Conservation (phyloP, 768 basidiomycete genomes). For the Mycena rebaudengoi region DNA sequence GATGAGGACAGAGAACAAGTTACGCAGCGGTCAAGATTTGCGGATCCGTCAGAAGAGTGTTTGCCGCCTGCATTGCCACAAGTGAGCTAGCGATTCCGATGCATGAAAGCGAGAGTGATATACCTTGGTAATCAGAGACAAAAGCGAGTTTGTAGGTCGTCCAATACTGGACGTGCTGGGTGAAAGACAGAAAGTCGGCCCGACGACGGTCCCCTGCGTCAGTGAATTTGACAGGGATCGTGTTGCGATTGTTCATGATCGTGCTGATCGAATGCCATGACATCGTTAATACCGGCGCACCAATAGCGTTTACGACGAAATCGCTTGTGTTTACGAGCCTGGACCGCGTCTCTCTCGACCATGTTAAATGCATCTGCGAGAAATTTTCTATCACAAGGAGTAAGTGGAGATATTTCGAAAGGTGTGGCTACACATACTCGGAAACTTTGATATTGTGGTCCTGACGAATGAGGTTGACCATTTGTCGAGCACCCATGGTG, state of each 20-base stretch:
- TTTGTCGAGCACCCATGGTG: conserved; percentile 4
- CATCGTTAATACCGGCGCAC: conserved; percentile 52
- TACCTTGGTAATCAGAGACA: conserved; percentile 13
- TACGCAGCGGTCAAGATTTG: conserved; percentile 1
- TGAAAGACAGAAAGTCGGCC: background rate
- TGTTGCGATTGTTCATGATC: conserved; percentile 31
- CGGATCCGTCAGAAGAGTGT: background rate
- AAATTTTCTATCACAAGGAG: background rate
- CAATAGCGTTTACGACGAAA: conserved; percentile 43
- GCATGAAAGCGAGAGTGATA: background rate
- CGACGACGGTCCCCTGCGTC: background rate
- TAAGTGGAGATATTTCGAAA: background rate
- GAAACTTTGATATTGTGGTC: conserved; percentile 20
- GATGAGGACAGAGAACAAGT: background rate
- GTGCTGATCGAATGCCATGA: conserved; percentile 51
- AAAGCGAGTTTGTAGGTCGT: background rate
- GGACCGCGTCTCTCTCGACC: conserved; percentile 33
- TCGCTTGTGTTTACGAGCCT: conserved; percentile 13
- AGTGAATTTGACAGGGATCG: background rate
- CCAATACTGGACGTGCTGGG: conserved; percentile 1
- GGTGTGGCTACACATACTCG: conserved; percentile 13
- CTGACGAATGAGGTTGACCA: background rate
- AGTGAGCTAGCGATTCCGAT: too few species aligned
- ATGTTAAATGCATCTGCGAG: background rate
- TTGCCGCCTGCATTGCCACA: background rate